These are phyloP conservation scores for Apiotrichum domesticum DNA, from an alignment of 1,284 basidiomycete species.

Conservation along the genomic window DNA sequence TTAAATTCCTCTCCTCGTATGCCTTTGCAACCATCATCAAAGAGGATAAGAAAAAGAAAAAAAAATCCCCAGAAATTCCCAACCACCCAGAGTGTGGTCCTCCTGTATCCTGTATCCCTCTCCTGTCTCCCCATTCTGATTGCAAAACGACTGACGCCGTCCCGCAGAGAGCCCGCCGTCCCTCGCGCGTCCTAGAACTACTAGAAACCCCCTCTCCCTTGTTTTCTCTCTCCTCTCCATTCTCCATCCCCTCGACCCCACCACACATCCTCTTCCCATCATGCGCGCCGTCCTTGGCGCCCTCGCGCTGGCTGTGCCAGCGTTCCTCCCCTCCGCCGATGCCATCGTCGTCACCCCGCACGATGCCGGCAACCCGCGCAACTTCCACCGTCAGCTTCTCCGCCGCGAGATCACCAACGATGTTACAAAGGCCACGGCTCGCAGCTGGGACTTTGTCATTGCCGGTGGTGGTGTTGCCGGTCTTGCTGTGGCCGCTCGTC, in stretches of 20 bases:
- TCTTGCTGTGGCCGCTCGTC: slow-evolving; percentile 61
- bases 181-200: no score
- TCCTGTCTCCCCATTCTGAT: no score
- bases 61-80: no score
- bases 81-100: no score
- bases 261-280: neutral
- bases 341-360: neutral
- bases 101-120: no score
- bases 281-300: slow-evolving; percentile 7
- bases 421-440: slow-evolving; percentile 22
- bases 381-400: slow-evolving; percentile 28
- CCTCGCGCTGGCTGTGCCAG: slow-evolving; percentile 3
- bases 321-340: neutral
- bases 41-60: no score
- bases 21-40: no score
- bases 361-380: slow-evolving; percentile 19
- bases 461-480: slow-evolving; percentile 63
- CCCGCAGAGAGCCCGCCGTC: no score
- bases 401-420: slow-evolving; percentile 31
- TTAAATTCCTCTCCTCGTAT: no score
- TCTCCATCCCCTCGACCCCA: neutral
- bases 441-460: slow-evolving; percentile 45
- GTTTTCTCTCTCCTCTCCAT: no score
- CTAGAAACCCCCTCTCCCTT: neutral
- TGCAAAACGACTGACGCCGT: no score